Evolutionary conservation across 495 filamentous ascomycete genomes (phyloP).

Genomic region (Platismatia glauca): DNA sequence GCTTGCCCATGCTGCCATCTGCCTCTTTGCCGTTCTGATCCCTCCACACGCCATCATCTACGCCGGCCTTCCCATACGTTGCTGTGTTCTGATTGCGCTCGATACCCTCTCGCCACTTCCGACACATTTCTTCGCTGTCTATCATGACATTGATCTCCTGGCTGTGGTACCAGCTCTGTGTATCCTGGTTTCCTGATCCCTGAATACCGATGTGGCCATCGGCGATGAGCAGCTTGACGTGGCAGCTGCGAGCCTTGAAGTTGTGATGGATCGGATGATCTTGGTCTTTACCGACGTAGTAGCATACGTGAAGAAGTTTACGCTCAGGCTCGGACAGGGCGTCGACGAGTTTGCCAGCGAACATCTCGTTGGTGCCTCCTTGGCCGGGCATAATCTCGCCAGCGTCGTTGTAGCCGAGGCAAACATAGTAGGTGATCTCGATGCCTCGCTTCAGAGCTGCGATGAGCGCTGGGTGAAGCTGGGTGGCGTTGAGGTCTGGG

Average conservation of each 20-base stretch:
- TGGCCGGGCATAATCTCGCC: slow-evolving; percentile 68
- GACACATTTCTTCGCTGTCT: slow-evolving; percentile 51
- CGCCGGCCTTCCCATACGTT: slow-evolving; percentile 47
- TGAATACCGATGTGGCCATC: slow-evolving; percentile 59
- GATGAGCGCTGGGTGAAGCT: slow-evolving; percentile 51
- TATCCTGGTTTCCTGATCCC: slow-evolving; percentile 63
- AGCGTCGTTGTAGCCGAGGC: slow-evolving; percentile 69
- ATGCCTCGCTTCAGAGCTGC: slow-evolving; percentile 58
- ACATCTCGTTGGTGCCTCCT: slow-evolving; percentile 67
- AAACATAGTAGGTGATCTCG: slow-evolving; percentile 58
- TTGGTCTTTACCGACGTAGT: slow-evolving; percentile 69
- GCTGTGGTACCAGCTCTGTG: slow-evolving; percentile 69
- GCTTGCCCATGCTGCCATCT: slow-evolving; percentile 15
- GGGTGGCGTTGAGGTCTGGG: slow-evolving; percentile 65
- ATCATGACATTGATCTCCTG: slow-evolving; percentile 71
- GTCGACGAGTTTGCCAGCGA: slow-evolving; percentile 48
- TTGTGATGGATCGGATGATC: slow-evolving; percentile 51
- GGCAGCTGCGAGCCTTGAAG: slow-evolving; percentile 56
- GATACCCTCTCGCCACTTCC: slow-evolving; percentile 52
- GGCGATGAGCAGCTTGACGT: slow-evolving; percentile 67
- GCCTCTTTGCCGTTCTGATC: slow-evolving; percentile 9
- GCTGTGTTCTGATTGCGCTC: slow-evolving; percentile 63
- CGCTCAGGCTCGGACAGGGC: slow-evolving; percentile 40
- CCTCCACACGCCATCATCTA: slow-evolving; percentile 52
- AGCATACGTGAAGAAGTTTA: slow-evolving; percentile 46